Evolutionary conservation across 2,329 filamentous ascomycete genomes (phyloP), one percentile per base, ranked within the genome.

Genomic region (Xylaria sp.): DNA sequence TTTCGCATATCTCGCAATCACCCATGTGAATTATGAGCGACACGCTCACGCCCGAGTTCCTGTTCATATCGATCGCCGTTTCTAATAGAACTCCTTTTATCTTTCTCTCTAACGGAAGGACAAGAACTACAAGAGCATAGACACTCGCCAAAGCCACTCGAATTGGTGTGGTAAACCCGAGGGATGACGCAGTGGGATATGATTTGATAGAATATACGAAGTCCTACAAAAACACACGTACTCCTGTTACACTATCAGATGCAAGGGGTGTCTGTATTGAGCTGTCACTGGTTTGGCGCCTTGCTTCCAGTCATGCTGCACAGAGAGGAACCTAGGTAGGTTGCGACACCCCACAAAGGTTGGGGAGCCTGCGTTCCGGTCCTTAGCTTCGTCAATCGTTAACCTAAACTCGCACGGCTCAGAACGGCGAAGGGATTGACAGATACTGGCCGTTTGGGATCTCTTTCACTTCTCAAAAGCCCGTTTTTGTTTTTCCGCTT

Each of bases 381-480:
- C 34, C 34, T 36, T 7, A 11, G 1, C 34, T 11, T 36, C 34
- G 34, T 36, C 11, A 36, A 36, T 6, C 4, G 7, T 69, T 17
- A 63, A 21, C 55, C 27, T 39, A 68, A 48, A 56, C 57, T 64
- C 6, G 42, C 58, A 54, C 72, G 58, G 12, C 71, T 75, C 30
- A 77, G 68, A 55, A 75, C 24, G 1, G 70, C 70, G 24, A 69
- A 77, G 3, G 69, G 72, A 42, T 77, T 77, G 12, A 71, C n/a
- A 48, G 75, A 72, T 53, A 45, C 45, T 2, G 71, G 69, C 11
- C 42, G 65, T 45, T 67, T 70, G 14, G 45, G 14, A 24, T 59
- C 39, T 39, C 39, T 64, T 54, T 65, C 53, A 21, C 68, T 61
- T 62, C 50, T 56, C 61, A 59, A n/a, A n/a, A 27, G 34, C 3